Evolutionary conservation across 108 stramenopile genomes (phyloP).

Genomic region (Conticribra weissflogii): DNA sequence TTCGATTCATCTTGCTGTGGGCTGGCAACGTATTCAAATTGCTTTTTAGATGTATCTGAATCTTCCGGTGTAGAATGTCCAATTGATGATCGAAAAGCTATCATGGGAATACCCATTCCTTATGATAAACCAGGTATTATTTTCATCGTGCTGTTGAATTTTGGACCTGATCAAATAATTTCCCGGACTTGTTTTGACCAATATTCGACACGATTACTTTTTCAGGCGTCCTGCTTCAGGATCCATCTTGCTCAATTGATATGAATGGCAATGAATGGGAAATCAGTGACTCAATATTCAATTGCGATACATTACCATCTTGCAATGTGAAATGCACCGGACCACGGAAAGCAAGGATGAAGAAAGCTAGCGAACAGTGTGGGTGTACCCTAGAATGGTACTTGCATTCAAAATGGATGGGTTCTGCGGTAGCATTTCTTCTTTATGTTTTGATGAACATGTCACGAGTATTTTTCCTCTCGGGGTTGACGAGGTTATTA

Average conservation of each 20-base stretch:
- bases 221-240: constrained; percentile 20
- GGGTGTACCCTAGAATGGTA: constrained; percentile 57
- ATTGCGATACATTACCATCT: constrained; percentile 39
- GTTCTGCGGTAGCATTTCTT: constrained; percentile 41
- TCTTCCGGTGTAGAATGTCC: constrained; percentile 29
- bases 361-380: constrained; percentile 23
- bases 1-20: constrained; percentile 51
- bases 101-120: constrained; percentile 33
- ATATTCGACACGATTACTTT: too few species aligned
- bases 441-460: constrained; percentile 52
- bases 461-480: constrained; percentile 43
- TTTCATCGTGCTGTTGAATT: too few species aligned
- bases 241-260: constrained; percentile 31
- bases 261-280: constrained; percentile 40
- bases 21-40: constrained; percentile 38
- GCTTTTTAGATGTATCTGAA: neutral
- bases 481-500: constrained; percentile 43
- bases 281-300: constrained; percentile 41
- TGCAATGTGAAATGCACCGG: constrained; percentile 51
- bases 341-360: constrained; percentile 37
- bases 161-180: too few species aligned
- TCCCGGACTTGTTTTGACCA: too few species aligned
- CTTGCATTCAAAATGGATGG: constrained; percentile 53
- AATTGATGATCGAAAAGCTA: constrained; percentile 39
- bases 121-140: constrained; percentile 37